These are phyloP conservation scores for Candida lessepsii DNA, from an alignment of 805 yeast species.

Conservation along the genomic window DNA sequence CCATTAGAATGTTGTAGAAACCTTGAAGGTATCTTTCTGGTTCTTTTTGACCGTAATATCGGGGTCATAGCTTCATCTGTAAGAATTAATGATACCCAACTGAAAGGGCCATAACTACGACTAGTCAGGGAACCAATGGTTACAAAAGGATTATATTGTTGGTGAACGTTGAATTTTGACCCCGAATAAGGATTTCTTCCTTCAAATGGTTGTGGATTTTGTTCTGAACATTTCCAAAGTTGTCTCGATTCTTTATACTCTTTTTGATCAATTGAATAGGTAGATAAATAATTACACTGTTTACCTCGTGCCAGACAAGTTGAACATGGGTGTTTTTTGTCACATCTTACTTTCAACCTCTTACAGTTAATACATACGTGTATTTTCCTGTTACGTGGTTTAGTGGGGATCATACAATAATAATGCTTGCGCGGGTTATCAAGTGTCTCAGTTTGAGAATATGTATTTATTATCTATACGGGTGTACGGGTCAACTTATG, in stretches of 20 bases:
- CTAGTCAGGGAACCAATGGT: neutral
- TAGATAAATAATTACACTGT: slow-evolving; percentile 1
- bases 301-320: slow-evolving; percentile 29
- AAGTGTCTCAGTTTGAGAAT: no score
- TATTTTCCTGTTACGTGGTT: slow-evolving; percentile 25
- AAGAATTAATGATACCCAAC: slow-evolving; percentile 9
- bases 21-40: no score
- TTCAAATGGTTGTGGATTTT: neutral
- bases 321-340: slow-evolving; percentile 35
- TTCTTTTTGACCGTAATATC: neutral
- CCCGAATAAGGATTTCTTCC: neutral
- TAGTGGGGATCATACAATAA: no score
- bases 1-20: no score
- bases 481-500: no score
- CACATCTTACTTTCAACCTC: slow-evolving; percentile 38
- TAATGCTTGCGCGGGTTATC: no score
- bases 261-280: neutral
- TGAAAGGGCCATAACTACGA: slow-evolving; percentile 8
- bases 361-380: slow-evolving; percentile 38
- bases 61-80: neutral
- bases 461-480: no score
- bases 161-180: slow-evolving; percentile 1
- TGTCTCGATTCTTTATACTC: neutral
- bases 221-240: neutral
- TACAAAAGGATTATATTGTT: slow-evolving; percentile 1